Evolutionary conservation across 768 basidiomycete genomes (phyloP).

Genomic region (Boletales sp.): DNA sequence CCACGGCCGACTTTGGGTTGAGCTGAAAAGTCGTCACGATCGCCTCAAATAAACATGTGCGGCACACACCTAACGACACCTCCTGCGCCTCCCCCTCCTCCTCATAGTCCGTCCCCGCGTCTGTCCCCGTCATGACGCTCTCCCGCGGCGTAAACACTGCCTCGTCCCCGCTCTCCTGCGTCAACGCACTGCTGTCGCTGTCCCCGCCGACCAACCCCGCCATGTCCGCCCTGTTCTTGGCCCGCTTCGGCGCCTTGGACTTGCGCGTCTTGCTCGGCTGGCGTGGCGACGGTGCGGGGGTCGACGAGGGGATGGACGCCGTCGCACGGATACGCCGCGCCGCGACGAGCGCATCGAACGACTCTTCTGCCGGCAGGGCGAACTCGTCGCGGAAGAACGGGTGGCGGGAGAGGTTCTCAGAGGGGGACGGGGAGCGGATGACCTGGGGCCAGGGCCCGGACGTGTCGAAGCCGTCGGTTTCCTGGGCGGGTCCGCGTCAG

Average conservation of each 20-base stretch:
- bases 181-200: constrained; percentile 81
- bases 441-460: constrained; percentile 41
- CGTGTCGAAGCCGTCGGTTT: constrained; percentile 47
- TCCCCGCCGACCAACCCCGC: constrained; percentile 78
- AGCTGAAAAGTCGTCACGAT: constrained; percentile 16
- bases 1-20: constrained; percentile 23
- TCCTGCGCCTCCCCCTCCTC: constrained; percentile 68
- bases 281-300: constrained; percentile 55
- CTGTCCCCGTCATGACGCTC: constrained; percentile 69
- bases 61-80: constrained; percentile 51
- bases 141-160: constrained; percentile 56
- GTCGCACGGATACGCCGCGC: constrained; percentile 62
- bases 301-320: constrained; percentile 48
- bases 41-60: background rate
- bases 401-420: constrained; percentile 63
- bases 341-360: constrained; percentile 56
- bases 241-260: constrained; percentile 46
- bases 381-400: constrained; percentile 77
- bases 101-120: constrained; percentile 67
- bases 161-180: constrained; percentile 81
- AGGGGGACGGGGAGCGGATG: constrained; percentile 64
- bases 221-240: constrained; percentile 47
- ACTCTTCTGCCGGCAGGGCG: constrained; percentile 53
- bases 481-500: constrained; percentile 22
- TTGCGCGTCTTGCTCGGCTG: constrained; percentile 35